Base-by-base conservation (phyloP, 768 basidiomycete species). In the Royoungia palumana region DNA sequence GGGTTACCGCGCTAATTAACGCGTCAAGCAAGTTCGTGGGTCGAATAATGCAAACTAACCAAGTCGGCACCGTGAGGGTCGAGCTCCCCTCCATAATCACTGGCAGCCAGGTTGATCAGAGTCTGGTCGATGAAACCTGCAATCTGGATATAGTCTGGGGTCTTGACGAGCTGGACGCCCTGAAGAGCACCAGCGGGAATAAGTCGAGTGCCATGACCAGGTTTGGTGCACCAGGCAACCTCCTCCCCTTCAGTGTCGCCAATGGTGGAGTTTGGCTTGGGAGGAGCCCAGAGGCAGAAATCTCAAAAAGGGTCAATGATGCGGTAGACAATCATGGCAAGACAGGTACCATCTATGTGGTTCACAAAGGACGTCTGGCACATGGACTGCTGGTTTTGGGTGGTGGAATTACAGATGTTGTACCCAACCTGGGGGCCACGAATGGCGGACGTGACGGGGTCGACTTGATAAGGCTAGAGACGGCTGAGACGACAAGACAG, bases 221-320 rank as follows among this genome's bases (percentile, higher is more conserved):
- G 74, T 62, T 84, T 80, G n/a, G 82, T 80, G 70, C 88, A 93
- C 77, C 80, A 93, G 1, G 87, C 81, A 10, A 92, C 84, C 59
- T 80, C 82, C 61, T 80, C 72, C 35, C 77, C 82, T 62, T 93
- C 90, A 3, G 77, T 77, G 50, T 85, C 75, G 28, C 76, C 83
- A 37, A 92, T 82, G 16, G 69, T 65, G 13, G 75, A 71, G 62
- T 79, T 72, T 4, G 76, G 70, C n/a, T 67, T 66, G 1, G 72
- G 56, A 0, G 83, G 78, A 25, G 73, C 82, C 81, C 82, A 87
- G 0, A 87, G 57, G 54, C 86, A 88, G 65, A 84, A 87, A 59
- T 88, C 86, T 87, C 0, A 11, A 37, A 21, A 32, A 9, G 1
- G 16, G 27, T 41, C 25, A 52, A 17, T 19, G 7, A 13, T 10